These are phyloP conservation scores for Larix sibirica DNA, from an alignment of 83 land plant species.

Conservation along the genomic window DNA sequence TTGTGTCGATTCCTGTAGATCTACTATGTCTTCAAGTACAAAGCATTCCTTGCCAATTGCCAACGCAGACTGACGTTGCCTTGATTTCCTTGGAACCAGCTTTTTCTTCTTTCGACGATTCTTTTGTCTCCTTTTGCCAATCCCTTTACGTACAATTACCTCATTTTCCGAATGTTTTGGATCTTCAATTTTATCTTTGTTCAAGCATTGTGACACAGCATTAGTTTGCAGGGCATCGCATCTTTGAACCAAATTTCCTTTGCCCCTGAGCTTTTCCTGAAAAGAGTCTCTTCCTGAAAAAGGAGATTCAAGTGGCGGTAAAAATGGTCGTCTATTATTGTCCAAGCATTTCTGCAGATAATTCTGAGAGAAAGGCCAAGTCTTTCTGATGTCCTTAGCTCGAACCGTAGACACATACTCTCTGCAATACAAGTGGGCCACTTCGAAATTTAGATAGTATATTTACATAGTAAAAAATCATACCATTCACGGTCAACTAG, in stretches of 20 bases:
- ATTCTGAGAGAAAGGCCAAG: slow-evolving; percentile 18
- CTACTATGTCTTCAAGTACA: not conserved
- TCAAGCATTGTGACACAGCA: not conserved
- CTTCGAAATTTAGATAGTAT: too few species aligned
- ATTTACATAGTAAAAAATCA: not conserved
- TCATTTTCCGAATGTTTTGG: not conserved
- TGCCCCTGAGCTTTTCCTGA: not conserved
- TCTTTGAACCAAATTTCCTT: not conserved
- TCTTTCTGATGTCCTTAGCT: slow-evolving; percentile 4
- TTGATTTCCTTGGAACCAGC: not conserved
- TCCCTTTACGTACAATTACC: not conserved
- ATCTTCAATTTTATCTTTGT: not conserved
- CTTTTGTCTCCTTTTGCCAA: slow-evolving; percentile 14
- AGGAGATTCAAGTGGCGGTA: slow-evolving; percentile 20
- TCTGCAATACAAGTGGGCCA: slow-evolving; percentile 14
- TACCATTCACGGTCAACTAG: not conserved
- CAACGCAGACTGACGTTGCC: not conserved
- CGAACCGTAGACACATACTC: slow-evolving; percentile 12
- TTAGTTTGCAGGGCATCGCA: not conserved
- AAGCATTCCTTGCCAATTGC: not conserved
- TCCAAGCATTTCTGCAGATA: slow-evolving; percentile 19
- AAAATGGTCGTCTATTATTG: slow-evolving; percentile 1
- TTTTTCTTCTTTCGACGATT: slow-evolving; percentile 10
- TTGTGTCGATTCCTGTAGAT: not conserved
- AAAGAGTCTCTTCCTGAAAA: not conserved